Evolutionary conservation across 2,329 filamentous ascomycete genomes (phyloP), one percentile per base, ranked within the genome.

Genomic region (Ceratocystis eucalypticola): DNA sequence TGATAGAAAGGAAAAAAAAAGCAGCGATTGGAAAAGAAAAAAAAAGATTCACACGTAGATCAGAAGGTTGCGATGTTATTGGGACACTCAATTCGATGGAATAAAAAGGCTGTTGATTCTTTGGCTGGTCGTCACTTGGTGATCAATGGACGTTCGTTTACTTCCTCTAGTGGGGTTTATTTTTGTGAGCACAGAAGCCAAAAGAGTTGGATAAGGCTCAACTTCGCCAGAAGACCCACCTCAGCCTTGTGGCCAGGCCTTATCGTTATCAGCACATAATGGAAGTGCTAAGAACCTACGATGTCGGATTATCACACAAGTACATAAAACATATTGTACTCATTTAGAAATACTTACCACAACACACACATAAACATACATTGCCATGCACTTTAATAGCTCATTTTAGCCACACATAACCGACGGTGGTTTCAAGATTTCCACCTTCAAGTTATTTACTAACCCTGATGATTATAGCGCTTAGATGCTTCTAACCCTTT

Each of bases 221-320:
- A 8, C 22, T n/a, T 15, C 22, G 25, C 22, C 10, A 45, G n/a
- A 7, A 28, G 64, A 65, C 53, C 64, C 64, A 65, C 64, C 48
- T 65, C 64, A 65, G 64, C 64, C 64, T 65, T 61, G 64, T 41
- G 15, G 3, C 17, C 10, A 59, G 28, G 30, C 33, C 55, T 59
- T 59, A 59, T 59, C 55, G 55, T 59, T 59, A 59, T 59, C 55
- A 17, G 25, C 55, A 59, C 10, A n/a, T 28, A 28, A 15, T 22
- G 20, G 6, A 53, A 53, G 20, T 4, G 48, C 20, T 5, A 53
- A 53, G 1, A 41, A 41, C 37, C 37, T 41, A 41, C 37, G 37
- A 41, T 41, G 3, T 41, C 37, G 37, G 12, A 15, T 15, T 41
- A 8, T 41, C 37, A 41, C 37, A 41, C 12, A 12, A 15, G 37